These are phyloP conservation scores for Gyrodon lividus DNA, from an alignment of 768 basidiomycete genomes.

Conservation along the genomic window DNA sequence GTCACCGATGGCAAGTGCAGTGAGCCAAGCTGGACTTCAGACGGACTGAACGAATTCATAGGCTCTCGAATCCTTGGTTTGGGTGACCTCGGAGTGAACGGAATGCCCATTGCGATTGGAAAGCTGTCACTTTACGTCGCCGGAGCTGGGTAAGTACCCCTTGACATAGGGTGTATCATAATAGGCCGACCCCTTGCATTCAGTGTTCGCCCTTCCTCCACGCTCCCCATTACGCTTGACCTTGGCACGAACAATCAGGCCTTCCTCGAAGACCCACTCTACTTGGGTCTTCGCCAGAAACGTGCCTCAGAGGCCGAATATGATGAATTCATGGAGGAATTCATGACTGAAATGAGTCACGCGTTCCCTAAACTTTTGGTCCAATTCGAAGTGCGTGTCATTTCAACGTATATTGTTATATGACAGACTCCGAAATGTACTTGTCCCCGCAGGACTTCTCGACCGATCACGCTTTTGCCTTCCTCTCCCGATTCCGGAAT, in stretches of 20 bases:
- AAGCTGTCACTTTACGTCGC: slow-evolving; percentile 90
- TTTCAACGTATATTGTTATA: neutral
- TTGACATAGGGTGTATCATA: neutral
- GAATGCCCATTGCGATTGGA: slow-evolving; percentile 89
- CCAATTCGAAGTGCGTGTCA: slow-evolving; percentile 68
- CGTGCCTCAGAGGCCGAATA: slow-evolving; percentile 64
- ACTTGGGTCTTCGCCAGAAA: slow-evolving; percentile 79
- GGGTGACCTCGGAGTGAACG: slow-evolving; percentile 80
- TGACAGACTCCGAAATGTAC: too few species aligned
- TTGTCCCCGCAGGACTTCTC: slow-evolving; percentile 69
- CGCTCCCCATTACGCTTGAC: slow-evolving; percentile 83
- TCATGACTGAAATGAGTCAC: slow-evolving; percentile 77
- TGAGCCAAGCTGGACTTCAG: neutral
- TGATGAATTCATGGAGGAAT: slow-evolving; percentile 87
- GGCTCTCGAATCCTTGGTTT: slow-evolving; percentile 89
- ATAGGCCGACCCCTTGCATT: neutral
- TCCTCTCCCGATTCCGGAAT: slow-evolving; percentile 72
- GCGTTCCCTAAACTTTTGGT: slow-evolving; percentile 80
- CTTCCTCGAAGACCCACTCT: slow-evolving; percentile 83
- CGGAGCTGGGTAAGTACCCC: slow-evolving; percentile 69
- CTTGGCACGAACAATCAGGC: slow-evolving; percentile 85
- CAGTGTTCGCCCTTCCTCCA: slow-evolving; percentile 74
- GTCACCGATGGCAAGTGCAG: slow-evolving; percentile 77
- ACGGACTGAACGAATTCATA: slow-evolving; percentile 20
- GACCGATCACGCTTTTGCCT: slow-evolving; percentile 87